Evolutionary conservation across 306 rosid genomes (phyloP).

Genomic region (Albizia julibrissin): DNA sequence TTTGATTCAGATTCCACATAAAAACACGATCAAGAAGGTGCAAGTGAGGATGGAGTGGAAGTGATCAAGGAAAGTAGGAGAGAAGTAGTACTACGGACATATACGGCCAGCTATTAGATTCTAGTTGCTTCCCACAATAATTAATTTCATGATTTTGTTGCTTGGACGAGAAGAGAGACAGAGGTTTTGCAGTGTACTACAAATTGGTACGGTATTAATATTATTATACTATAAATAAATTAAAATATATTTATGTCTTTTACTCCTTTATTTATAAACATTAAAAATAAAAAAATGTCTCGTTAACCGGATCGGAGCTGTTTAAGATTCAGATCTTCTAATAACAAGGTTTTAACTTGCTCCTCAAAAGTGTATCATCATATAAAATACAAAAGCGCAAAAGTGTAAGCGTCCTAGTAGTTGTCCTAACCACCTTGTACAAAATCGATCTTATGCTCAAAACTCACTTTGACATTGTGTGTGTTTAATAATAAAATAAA

Average conservation of each 20-base stretch:
- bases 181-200: not conserved
- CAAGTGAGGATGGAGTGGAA: not conserved
- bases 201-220: not conserved
- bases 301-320: not conserved
- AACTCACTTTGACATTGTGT: no score
- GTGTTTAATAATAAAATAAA: no score
- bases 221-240: not conserved
- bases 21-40: not conserved
- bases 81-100: constrained; percentile 1
- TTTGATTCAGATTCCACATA: not conserved
- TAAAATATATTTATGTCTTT: not conserved
- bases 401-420: no score
- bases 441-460: no score
- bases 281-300: not conserved
- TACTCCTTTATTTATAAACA: not conserved
- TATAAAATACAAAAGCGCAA: no score
- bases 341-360: not conserved
- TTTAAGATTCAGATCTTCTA: not conserved
- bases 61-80: not conserved
- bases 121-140: not conserved
- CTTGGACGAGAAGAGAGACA: not conserved
- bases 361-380: not conserved
- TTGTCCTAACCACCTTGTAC: no score
- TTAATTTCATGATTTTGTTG: not conserved
- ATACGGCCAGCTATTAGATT: constrained; percentile 23